Conservation (phyloP, 805 yeast species). For the Yarrowia bubula region DNA sequence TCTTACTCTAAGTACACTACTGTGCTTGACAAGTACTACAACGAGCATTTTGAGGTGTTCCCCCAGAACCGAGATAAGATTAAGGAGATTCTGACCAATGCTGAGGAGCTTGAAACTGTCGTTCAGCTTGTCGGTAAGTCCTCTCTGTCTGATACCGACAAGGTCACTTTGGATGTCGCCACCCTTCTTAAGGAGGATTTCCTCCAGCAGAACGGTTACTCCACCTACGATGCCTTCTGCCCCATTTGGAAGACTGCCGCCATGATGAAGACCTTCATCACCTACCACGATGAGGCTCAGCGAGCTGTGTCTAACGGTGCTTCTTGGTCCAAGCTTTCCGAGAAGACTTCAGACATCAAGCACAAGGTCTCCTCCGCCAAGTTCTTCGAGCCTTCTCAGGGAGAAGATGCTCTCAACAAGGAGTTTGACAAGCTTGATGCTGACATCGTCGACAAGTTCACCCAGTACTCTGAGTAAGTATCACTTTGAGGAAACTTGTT, state of each 20-base stretch:
- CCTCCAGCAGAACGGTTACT: slow-evolving; percentile 98
- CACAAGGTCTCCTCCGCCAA: slow-evolving; percentile 92
- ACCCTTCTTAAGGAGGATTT: slow-evolving; percentile 93
- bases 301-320: slow-evolving; percentile 94
- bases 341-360: slow-evolving; percentile 85
- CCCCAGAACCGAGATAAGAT: slow-evolving; percentile 86
- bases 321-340: slow-evolving; percentile 88
- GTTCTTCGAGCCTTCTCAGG: slow-evolving; percentile 92
- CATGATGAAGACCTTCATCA: slow-evolving; percentile 94
- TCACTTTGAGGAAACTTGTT: background rate
- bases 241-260: slow-evolving; percentile 98
- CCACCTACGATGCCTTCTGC: slow-evolving; percentile 97
- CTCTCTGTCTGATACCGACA: slow-evolving; percentile 94
- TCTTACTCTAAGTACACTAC: slow-evolving; percentile 96
- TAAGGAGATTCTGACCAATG: slow-evolving; percentile 90
- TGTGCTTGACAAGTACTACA: slow-evolving; percentile 83
- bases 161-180: slow-evolving; percentile 93
- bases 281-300: slow-evolving; percentile 96
- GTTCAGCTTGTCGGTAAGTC: slow-evolving; percentile 99
- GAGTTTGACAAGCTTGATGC: slow-evolving; percentile 76
- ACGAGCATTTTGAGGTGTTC: slow-evolving; percentile 82
- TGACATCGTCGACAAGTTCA: slow-evolving; percentile 83
- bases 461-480: slow-evolving; percentile 38
- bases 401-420: slow-evolving; percentile 70
- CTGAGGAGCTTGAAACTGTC: slow-evolving; percentile 98